Conservation (phyloP, 2,329 filamentous ascomycete genomes). For the Curvularia sp. region DNA sequence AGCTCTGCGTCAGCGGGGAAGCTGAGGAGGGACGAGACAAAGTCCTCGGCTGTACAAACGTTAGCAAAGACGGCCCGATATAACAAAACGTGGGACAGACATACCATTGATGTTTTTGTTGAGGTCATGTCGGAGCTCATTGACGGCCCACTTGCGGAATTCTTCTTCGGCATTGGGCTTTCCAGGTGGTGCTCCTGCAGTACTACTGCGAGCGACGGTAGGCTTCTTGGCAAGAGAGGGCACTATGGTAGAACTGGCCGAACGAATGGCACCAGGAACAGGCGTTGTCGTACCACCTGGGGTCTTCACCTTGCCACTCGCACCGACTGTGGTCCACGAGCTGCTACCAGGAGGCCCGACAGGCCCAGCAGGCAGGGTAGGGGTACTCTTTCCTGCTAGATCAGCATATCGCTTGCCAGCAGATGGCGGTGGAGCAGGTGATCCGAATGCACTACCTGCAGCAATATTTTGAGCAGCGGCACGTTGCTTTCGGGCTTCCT, state of each 20-base stretch:
- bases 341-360: conserved; percentile 55
- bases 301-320: conserved; percentile 87
- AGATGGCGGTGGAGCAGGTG: conserved; percentile 52
- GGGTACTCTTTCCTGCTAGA: conserved; percentile 78
- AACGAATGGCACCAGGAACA: conserved; percentile 57
- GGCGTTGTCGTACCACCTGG: conserved; percentile 66
- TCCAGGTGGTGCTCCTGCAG: conserved; percentile 53
- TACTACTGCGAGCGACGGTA: conserved; percentile 59
- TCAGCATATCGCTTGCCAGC: conserved; percentile 91
- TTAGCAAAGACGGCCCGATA: conserved; percentile 23
- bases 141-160: conserved; percentile 90
- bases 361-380: conserved; percentile 46
- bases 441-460: conserved; percentile 54
- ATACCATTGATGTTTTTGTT: conserved; percentile 72
- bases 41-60: conserved; percentile 70
- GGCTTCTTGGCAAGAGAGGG: conserved; percentile 60
- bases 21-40: conserved; percentile 76
- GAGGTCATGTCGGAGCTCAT: conserved; percentile 77
- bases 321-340: conserved; percentile 95
- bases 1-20: conserved; percentile 80
- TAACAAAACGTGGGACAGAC: conserved; percentile 41
- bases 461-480: conserved; percentile 61
- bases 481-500: conserved; percentile 87
- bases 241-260: conserved; percentile 56
- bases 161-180: conserved; percentile 79